Evolutionary conservation across 140 eudicot species (phyloP).

Genomic region (Flaveria floridana): DNA sequence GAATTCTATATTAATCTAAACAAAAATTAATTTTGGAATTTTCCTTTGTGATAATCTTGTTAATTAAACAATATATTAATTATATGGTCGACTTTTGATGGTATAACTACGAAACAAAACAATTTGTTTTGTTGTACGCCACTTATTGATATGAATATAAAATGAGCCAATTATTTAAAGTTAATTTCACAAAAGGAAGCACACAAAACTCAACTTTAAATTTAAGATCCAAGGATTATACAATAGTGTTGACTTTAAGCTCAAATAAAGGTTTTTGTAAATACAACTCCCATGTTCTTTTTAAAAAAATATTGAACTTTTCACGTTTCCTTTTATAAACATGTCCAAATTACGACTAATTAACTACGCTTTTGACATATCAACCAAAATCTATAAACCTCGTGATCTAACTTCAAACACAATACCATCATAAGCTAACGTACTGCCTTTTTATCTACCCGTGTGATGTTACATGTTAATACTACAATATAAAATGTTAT

Average conservation of each 20-base stretch:
- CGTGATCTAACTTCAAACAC: background rate
- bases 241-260: background rate
- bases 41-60: conserved; percentile 22
- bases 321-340: background rate
- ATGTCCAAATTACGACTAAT: background rate
- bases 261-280: background rate
- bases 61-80: conserved; percentile 18
- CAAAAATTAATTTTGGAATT: conserved; percentile 19
- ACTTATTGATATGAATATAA: conserved; percentile 19
- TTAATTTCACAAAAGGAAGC: conserved; percentile 5
- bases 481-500: background rate
- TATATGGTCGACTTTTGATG: background rate
- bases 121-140: conserved; percentile 24
- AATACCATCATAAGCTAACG: background rate
- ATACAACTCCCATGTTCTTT: background rate
- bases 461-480: background rate
- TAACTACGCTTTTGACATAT: background rate
- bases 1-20: conserved; percentile 6
- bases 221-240: conserved; percentile 2
- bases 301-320: background rate
- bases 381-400: background rate
- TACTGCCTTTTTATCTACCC: conserved; percentile 7
- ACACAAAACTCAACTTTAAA: conserved; percentile 19
- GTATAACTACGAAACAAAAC: conserved; percentile 15
- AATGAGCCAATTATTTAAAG: conserved; percentile 23